Conservation (phyloP, 2,329 filamentous ascomycete genomes). For the Pseudocercospora musae region DNA sequence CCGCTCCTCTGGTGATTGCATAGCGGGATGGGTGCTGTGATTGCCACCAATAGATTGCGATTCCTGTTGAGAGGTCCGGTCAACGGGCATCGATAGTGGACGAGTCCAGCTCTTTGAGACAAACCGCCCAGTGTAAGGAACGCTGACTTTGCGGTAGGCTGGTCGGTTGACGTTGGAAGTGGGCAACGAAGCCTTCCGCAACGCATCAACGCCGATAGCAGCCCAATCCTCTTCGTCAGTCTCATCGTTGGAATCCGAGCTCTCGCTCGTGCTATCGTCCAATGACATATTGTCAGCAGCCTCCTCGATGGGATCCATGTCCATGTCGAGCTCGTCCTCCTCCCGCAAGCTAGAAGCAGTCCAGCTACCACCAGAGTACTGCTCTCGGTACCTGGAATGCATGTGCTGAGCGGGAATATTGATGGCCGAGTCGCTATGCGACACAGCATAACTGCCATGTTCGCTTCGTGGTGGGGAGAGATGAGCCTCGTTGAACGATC, state of each 20-base stretch:
- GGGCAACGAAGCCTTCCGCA: conserved; percentile 61
- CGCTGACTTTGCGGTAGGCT: conserved; percentile 32
- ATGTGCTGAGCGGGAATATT: conserved; percentile 30
- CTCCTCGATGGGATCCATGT: conserved; percentile 68
- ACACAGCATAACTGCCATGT: conserved; percentile 37
- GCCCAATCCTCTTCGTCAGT: conserved; percentile 98
- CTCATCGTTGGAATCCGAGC: conserved; percentile 54
- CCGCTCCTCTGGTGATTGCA: conserved; percentile 65
- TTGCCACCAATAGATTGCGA: background rate
- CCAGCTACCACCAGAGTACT: conserved; percentile 56
- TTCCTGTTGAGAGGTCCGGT: conserved; percentile 2
- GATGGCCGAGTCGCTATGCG: conserved; percentile 34
- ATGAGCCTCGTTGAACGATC: conserved; percentile 37
- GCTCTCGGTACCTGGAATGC: conserved; percentile 28
- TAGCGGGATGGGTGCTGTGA: conserved; percentile 11
- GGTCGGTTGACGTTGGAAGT: conserved; percentile 28
- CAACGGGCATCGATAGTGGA: conserved; percentile 26
- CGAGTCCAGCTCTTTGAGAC: conserved; percentile 26
- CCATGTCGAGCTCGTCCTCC: conserved; percentile 54
- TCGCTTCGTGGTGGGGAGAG: conserved; percentile 53
- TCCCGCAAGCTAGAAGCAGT: conserved; percentile 68
- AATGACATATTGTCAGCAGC: conserved; percentile 96
- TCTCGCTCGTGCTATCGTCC: conserved; percentile 49
- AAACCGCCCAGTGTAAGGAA: conserved; percentile 28
- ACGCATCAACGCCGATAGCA: conserved; percentile 77